Evolutionary conservation across 1,139 yeast genomes (phyloP).

Genomic region (Hyphopichia burtonii): DNA sequence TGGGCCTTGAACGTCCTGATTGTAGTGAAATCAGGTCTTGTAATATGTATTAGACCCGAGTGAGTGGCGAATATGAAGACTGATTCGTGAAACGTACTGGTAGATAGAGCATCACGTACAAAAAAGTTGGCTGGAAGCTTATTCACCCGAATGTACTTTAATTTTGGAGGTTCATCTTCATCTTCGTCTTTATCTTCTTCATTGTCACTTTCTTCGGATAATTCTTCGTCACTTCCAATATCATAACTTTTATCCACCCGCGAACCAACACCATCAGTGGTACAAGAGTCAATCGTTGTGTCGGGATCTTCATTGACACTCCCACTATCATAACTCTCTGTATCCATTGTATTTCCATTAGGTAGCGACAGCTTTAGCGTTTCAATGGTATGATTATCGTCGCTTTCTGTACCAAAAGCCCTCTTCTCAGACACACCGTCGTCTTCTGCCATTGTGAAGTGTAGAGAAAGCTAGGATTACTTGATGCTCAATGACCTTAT

Average conservation of each 20-base stretch:
- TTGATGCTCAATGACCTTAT: no score
- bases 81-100: conserved; percentile 57
- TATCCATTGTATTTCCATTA: neutral
- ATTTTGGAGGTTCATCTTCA: conserved; percentile 61
- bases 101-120: conserved; percentile 72
- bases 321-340: neutral
- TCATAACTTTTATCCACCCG: neutral
- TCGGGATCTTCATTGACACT: conserved; percentile 6
- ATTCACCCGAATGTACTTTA: conserved; percentile 69
- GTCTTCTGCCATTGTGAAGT: neutral
- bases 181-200: conserved; percentile 10
- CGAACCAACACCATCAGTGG: neutral
- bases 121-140: conserved; percentile 69
- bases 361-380: neutral
- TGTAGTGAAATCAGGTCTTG: conserved; percentile 54
- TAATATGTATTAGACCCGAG: conserved; percentile 75
- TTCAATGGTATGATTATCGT: neutral
- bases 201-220: conserved; percentile 1
- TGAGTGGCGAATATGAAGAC: conserved; percentile 85
- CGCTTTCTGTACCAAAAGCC: neutral
- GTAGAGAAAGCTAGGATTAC: no score
- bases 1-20: conserved; percentile 81
- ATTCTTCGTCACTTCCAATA: neutral
- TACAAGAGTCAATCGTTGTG: neutral
- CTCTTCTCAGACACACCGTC: neutral